Percentiles rank a stretch among this genome's conserved stretches.
phyloP scores from a whole-genome alignment of 306 rosid species.

The Macrotyloma uniflorum region DNA sequence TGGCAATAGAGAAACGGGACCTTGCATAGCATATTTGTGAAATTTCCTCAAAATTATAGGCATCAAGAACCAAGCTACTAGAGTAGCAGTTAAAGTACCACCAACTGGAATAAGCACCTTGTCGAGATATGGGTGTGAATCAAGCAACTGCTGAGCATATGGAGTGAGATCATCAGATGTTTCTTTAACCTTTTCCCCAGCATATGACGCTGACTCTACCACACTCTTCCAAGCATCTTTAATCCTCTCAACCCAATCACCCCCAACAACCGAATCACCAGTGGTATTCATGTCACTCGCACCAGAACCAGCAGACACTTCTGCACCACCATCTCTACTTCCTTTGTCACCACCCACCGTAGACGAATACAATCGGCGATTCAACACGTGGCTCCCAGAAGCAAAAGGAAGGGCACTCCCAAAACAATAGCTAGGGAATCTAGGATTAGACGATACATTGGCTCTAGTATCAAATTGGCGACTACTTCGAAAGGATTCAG shows the following conservation, averaged over 20 bases:
- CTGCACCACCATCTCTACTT: constrained; percentile 44
- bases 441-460: constrained; percentile 35
- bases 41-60: constrained; percentile 78
- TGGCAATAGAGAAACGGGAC: constrained; percentile 57
- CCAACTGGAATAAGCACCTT: constrained; percentile 68
- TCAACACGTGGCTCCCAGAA: constrained; percentile 38
- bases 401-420: constrained; percentile 43
- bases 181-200: constrained; percentile 69
- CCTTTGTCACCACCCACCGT: constrained; percentile 54
- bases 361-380: constrained; percentile 49
- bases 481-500: constrained; percentile 20
- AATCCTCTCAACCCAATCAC: constrained; percentile 63
- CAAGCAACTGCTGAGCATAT: constrained; percentile 62
- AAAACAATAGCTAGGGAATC: constrained; percentile 33
- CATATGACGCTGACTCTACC: constrained; percentile 56
- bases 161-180: constrained; percentile 67
- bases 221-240: constrained; percentile 67
- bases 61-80: constrained; percentile 87
- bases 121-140: constrained; percentile 72
- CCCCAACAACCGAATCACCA: constrained; percentile 41
- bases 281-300: constrained; percentile 45
- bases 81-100: constrained; percentile 61
- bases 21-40: constrained; percentile 69
- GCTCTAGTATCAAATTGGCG: constrained; percentile 33
- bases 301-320: constrained; percentile 59